Evolutionary conservation across 2,329 filamentous ascomycete genomes (phyloP).

Genomic region (Pseudocercospora crystallina): DNA sequence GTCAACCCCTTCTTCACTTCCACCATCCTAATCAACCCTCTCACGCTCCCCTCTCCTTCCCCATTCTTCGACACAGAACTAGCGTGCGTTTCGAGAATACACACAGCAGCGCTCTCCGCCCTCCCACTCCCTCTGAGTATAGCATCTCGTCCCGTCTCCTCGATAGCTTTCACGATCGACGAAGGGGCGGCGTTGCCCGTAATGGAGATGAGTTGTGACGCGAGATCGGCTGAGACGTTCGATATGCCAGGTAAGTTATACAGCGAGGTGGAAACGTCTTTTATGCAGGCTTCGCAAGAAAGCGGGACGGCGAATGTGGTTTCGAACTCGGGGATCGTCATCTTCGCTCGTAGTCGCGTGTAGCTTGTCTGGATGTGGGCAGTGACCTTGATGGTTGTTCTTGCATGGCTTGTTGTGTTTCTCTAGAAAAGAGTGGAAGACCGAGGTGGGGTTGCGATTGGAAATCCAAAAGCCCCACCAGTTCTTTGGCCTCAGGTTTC

Average conservation of each 20-base stretch:
- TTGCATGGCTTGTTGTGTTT: no score
- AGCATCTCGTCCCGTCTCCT: conserved; percentile 86
- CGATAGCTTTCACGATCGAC: conserved; percentile 82
- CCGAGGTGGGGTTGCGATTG: conserved; percentile 4
- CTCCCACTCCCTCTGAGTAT: conserved; percentile 86
- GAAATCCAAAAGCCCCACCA: conserved; percentile 7
- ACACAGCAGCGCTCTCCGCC: conserved; percentile 83
- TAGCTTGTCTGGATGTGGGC: not conserved
- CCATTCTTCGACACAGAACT: conserved; percentile 41
- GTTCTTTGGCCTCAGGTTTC: not conserved
- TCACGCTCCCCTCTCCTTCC: conserved; percentile 63
- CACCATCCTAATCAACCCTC: conserved; percentile 89
- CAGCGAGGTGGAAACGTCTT: conserved; percentile 77
- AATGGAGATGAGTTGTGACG: conserved; percentile 79
- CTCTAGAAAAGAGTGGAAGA: no score
- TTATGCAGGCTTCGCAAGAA: conserved; percentile 85
- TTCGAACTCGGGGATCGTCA: conserved; percentile 51
- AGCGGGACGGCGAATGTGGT: conserved; percentile 94
- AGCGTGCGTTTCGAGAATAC: conserved; percentile 87
- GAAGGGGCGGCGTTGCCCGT: conserved; percentile 91
- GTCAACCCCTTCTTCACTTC: conserved; percentile 78
- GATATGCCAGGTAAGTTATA: conserved; percentile 69
- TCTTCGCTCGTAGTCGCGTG: conserved; percentile 12
- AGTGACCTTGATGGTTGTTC: not conserved
- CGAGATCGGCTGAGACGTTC: conserved; percentile 78